Base-by-base conservation (phyloP, 1,284 basidiomycete species). In the Vanrija humicola region DNA sequence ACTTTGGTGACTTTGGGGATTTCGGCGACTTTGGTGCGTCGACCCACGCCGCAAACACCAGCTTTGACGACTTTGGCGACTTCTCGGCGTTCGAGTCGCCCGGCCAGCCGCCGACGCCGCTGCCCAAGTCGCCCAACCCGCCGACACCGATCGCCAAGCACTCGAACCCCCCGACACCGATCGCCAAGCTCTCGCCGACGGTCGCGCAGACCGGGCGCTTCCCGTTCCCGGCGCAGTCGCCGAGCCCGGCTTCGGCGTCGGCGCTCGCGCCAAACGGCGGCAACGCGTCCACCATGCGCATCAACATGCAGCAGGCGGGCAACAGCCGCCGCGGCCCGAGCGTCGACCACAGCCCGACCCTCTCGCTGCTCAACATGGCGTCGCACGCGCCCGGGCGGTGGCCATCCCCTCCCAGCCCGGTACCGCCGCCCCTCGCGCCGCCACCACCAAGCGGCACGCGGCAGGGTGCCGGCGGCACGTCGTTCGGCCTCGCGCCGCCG, bases 1-100 rank as follows among this genome's bases (percentile, higher is more conserved):
- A 60, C 48, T 56, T 57, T 43, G 56, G 48, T 29, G 56, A 58
- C 54, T 61, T 52, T 38, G 29, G 19, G 5, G 51, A 52, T 44
- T 52, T 56, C 29, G 42, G 29, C 6, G 55, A 51, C 50, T 51
- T 51, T 29, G 43, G 49, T 15, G 18, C 50, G 0, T 23, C 42
- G 3, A 10, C 49, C 10, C 18, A 45, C n/a, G 15, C 38, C 18
- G 26, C 29, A 6, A 16, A 39, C 16, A 8, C 21, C 43, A 34
- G 42, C 18, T 58, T 58, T 51, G 52, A 43, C n/a, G 52, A 54
- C 46, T 56, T 59, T 50, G 54, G 47, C 3, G 47, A 40, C 25
- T 56, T 57, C 29, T 19, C 26, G 15, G 38, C 47, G 9, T 56
- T 50, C 43, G 50, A 19, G 38, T n/a, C 29, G 34, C 18, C 14